phyloP scores from a whole-genome alignment of 495 filamentous ascomycete genomes.

The Rhizodiscina lignyota region DNA sequence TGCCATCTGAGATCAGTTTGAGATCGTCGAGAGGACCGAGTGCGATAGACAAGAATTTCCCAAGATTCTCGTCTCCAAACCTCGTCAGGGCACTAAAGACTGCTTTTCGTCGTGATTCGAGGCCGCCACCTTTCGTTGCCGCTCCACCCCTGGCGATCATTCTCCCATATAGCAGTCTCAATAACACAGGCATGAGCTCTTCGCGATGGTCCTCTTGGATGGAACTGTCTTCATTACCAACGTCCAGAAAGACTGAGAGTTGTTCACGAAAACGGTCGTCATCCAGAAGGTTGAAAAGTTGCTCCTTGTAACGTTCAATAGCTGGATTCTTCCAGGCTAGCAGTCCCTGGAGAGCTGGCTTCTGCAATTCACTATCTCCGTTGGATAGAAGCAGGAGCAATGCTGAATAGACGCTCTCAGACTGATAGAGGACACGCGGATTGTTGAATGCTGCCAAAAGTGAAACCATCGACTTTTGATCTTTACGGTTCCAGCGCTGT shows the following conservation, averaged over 20 bases:
- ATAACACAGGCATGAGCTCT: conserved; percentile 65
- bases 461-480: conserved; percentile 63
- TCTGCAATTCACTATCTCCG: conserved; percentile 80
- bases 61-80: conserved; percentile 48
- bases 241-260: conserved; percentile 66
- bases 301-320: conserved; percentile 67
- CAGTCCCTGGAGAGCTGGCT: conserved; percentile 64
- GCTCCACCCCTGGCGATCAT: conserved; percentile 68
- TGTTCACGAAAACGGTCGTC: conserved; percentile 86
- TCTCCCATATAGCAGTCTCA: conserved; percentile 78
- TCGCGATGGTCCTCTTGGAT: conserved; percentile 56
- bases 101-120: conserved; percentile 49
- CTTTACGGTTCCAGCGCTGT: conserved; percentile 38
- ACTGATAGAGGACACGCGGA: conserved; percentile 64
- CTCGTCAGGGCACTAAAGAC: conserved; percentile 44
- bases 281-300: conserved; percentile 75
- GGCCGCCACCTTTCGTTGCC: conserved; percentile 36
- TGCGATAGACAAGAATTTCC: conserved; percentile 65
- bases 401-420: conserved; percentile 55
- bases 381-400: conserved; percentile 61
- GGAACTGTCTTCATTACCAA: conserved; percentile 47
- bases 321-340: conserved; percentile 71
- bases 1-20: conserved; percentile 33
- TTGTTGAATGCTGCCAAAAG: conserved; percentile 79
- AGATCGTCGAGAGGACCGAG: conserved; percentile 50